Evolutionary conservation across 768 basidiomycete genomes (phyloP), one percentile per base, ranked within the genome.

Genomic region (Dacryopinax spathularia): DNA sequence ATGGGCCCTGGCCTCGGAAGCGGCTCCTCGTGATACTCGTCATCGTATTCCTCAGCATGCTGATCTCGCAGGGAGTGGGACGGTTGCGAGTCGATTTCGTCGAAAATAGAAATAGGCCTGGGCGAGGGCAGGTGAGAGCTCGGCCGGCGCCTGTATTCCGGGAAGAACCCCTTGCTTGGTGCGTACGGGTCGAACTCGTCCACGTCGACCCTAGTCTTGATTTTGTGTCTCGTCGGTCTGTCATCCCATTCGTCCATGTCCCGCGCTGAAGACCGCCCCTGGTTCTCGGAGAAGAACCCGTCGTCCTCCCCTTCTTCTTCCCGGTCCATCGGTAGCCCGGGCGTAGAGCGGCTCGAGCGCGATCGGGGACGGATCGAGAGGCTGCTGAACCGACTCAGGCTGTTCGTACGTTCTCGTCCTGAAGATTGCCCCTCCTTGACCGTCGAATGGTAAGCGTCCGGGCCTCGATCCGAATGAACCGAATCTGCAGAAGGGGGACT

Each of bases 151-250:
- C 59, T 33, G 59, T 60, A 27, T 33, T 48, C n/a, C 33, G 63
- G 9, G 25, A 34, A 29, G 1, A 34, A 34, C 9, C 20, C 60
- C 34, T 35, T 33, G 12, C 22, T 6, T 5, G 48, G 34, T n/a
- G 33, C 63, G 33, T 64, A 56, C 34, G 56, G 34, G 22, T 64
- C 34, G 33, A 64, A 34, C 35, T 60, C 56, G 48, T 37, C 60
- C 33, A 60, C 22, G 70, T 64, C 33, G 71, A 66, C 22, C 65
- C 64, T 1, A 67, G 64, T 64, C 74, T 73, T 35, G 69, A 64
- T 62, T 75, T 76, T 64, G 68, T 68, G 34, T 74, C 75, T 41
- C 77, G 33, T 68, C 66, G 6, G 65, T 22, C 48, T 56, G 25
- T 7, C 25, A 15, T 56, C 48, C 48, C 48, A 56, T 18, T 56